A percentile compares a stretch with the other conserved stretches of the same genome.
Evolutionary conservation across 106 monocot species (phyloP).

Genomic region (Acanthochlamys bracteata): DNA sequence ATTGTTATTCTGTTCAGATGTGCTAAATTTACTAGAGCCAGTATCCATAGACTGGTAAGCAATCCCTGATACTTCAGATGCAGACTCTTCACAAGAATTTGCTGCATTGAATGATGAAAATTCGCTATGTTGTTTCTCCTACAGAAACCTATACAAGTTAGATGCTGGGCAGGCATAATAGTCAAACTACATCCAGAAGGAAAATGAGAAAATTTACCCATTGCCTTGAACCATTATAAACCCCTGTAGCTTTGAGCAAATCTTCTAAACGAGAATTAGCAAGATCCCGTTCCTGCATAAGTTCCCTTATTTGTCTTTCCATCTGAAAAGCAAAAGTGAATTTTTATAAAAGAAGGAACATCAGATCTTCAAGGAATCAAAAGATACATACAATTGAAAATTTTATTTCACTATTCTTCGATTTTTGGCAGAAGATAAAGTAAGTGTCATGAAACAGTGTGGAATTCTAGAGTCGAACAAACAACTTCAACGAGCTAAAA

Average conservation of each 20-base stretch:
- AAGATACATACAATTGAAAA: not conserved
- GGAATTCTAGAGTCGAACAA: not conserved
- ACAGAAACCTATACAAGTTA: not conserved
- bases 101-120: slow-evolving; percentile 15
- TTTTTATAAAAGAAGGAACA: not conserved
- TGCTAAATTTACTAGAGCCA: slow-evolving; percentile 7
- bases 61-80: slow-evolving; percentile 31
- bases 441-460: not conserved
- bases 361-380: not conserved
- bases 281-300: slow-evolving; percentile 61
- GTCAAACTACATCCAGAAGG: not conserved
- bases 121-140: slow-evolving; percentile 21
- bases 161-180: not conserved
- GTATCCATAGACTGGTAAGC: slow-evolving; percentile 16
- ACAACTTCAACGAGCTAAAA: no score
- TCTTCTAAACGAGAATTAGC: slow-evolving; percentile 61
- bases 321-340: slow-evolving; percentile 36
- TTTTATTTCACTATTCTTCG: no score
- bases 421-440: no score
- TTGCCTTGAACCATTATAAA: slow-evolving; percentile 30
- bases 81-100: slow-evolving; percentile 37
- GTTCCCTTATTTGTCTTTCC: slow-evolving; percentile 87
- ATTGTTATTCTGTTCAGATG: slow-evolving; percentile 8
- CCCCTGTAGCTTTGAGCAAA: slow-evolving; percentile 44
- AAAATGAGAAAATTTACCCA: slow-evolving; percentile 25